Evolutionary conservation across 345 rosid species (phyloP), one percentile per base, ranked within the genome.

Genomic region (Salix dunnii): DNA sequence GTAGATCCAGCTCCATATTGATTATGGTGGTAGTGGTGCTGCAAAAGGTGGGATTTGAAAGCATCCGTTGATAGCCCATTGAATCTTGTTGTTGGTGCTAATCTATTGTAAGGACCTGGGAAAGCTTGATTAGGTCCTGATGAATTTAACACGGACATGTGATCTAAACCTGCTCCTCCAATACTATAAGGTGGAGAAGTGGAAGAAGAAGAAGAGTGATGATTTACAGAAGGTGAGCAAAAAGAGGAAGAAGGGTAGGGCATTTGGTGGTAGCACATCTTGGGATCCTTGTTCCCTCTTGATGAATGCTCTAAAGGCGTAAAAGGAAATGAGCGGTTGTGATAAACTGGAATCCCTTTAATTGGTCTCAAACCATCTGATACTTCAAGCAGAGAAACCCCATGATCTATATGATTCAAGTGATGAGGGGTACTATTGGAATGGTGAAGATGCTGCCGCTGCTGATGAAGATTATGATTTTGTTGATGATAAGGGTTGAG

Each of bases 311-410:
- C 82, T 35, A 68, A 11, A 18, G 83, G 77, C 28, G 83, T 42
- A 61, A 88, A 87, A 31, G 93, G 97, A 70, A 89, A 85, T 33
- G 91, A 79, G 68, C 91, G 89, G 88, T 83, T 92, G 79, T 88
- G 97, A 80, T 92, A 89, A 6, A 92, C 90, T 3, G 97, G 97
- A 81, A 90, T 89, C 72, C 97, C 97, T 79, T 89, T 90, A 66
- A 92, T 90, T 13, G 97, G 94, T 83, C 90, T 85, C 62, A 85
- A 66, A 63, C 87, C 84, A 30, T 85, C 88, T n/a, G 85, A 77
- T 63, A 73, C 81, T 64, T 81, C 89, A 6, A 75, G 82, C 4
- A 67, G 11, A 3, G 84, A 76, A 75, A 79, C 84, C 63, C 87
- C 87, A 43, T 75, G 80, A 33, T 77, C 70, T 36, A 78, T 51